Conservation (phyloP, 345 rosid species). For the Eucalyptus victrix region DNA sequence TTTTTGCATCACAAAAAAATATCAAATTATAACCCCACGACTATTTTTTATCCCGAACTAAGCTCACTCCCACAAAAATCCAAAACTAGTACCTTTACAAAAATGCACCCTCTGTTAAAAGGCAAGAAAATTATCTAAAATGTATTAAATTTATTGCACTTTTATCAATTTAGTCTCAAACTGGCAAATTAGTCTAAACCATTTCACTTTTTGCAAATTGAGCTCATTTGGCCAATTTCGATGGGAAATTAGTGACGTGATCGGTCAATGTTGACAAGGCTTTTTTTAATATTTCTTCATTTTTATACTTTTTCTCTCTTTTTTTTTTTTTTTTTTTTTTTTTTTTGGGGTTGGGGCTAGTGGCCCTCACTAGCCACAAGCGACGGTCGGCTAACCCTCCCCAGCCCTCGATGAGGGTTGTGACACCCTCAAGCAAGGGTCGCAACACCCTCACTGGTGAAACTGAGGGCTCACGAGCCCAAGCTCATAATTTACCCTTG, state of each 20-base stretch:
- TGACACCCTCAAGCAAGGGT: fast-evolving
- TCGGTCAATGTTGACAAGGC: fast-evolving
- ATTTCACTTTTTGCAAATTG: too few species aligned
- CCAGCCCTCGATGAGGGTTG: too few species aligned
- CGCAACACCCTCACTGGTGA: fast-evolving
- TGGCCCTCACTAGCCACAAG: too few species aligned
- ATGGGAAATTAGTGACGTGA: fast-evolving
- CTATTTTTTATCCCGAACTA: not conserved
- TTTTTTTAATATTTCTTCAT: too few species aligned
- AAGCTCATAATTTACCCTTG: fast-evolving
- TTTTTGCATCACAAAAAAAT: not conserved
- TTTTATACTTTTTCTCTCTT: too few species aligned
- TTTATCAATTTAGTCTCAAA: too few species aligned
- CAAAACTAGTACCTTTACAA: fast-evolving
- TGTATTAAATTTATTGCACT: fast-evolving
- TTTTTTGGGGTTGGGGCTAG: fast-evolving
- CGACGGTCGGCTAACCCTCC: fast-evolving
- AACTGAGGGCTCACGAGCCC: too few species aligned
- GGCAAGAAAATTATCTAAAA: too few species aligned
- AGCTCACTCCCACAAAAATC: not conserved
- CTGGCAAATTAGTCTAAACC: fast-evolving
- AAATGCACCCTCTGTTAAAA: not conserved
- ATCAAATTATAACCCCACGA: not conserved
- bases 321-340: too few species aligned
- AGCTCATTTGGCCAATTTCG: fast-evolving